Conservation (phyloP, 2,329 filamentous ascomycete species). For the Ceratocystis albifundus region DNA sequence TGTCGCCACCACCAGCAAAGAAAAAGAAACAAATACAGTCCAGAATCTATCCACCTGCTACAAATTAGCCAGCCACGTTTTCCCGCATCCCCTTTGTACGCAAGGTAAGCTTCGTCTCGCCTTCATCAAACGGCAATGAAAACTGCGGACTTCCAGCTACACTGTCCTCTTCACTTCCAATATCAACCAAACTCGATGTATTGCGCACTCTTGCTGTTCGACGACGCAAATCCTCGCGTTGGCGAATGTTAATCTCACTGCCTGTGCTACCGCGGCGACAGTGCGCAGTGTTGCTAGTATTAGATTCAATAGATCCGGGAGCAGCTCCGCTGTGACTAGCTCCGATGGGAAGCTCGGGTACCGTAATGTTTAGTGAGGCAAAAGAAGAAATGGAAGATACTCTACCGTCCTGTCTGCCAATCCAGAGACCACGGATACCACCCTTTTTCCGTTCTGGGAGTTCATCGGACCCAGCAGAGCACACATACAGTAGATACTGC, state of each 20-base stretch:
- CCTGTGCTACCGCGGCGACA: constrained; percentile 36
- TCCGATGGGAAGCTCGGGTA: background rate
- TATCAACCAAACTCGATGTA: constrained; percentile 21
- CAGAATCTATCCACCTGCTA: background rate
- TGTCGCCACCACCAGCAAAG: background rate
- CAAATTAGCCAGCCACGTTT: constrained; percentile 18
- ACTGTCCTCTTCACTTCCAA: constrained; percentile 24
- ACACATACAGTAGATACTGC: constrained; percentile 82
- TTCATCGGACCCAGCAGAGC: constrained; percentile 62
- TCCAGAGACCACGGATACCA: constrained; percentile 48
- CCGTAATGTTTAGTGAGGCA: constrained; percentile 1
- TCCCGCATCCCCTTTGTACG: constrained; percentile 47
- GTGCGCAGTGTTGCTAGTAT: background rate
- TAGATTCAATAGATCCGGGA: constrained; percentile 24
- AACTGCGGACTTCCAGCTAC: constrained; percentile 24
- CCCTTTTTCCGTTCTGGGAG: constrained; percentile 51
- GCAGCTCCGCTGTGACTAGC: background rate
- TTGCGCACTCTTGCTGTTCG: constrained; percentile 28
- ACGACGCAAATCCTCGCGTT: constrained; percentile 34
- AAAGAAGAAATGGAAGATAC: background rate
- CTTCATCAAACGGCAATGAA: constrained; percentile 38
- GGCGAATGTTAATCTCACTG: constrained; percentile 33
- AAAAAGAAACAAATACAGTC: constrained; percentile 7
- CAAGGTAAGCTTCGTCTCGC: constrained; percentile 38
- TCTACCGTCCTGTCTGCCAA: constrained; percentile 28